phyloP scores from a whole-genome alignment of 257 asterid species.

The Lithospermum erythrorhizon region DNA sequence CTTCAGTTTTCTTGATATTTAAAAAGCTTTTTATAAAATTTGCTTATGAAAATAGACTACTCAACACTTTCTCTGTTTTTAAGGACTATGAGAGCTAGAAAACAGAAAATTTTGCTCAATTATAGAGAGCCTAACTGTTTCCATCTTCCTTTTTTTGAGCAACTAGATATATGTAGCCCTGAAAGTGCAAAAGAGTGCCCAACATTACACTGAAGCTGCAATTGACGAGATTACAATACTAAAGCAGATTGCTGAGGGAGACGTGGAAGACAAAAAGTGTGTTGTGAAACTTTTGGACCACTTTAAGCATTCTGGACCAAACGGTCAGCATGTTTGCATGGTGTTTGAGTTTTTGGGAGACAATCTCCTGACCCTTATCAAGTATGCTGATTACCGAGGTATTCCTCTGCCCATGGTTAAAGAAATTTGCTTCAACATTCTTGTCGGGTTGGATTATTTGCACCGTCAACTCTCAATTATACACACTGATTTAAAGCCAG shows the following conservation, averaged over 20 bases:
- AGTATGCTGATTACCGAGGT: conserved; percentile 70
- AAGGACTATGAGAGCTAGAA: no score
- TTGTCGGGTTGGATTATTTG: conserved; percentile 85
- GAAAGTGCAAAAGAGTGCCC: conserved; percentile 97
- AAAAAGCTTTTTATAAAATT: no score
- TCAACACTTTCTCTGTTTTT: no score
- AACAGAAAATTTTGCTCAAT: neutral
- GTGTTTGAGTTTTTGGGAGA: conserved; percentile 96
- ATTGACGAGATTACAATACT: conserved; percentile 83
- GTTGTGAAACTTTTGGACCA: conserved; percentile 74
- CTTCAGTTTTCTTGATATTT: no score
- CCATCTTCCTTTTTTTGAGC: neutral
- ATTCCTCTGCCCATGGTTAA: conserved; percentile 67
- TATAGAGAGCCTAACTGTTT: neutral
- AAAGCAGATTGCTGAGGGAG: conserved; percentile 72
- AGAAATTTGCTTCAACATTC: conserved; percentile 81
- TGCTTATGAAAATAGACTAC: no score
- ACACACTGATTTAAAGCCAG: conserved; percentile 94
- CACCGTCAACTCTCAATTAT: conserved; percentile 64
- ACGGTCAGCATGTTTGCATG: conserved; percentile 97
- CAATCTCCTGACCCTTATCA: conserved; percentile 67
- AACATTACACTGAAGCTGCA: conserved; percentile 94
- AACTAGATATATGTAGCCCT: conserved; percentile 72
- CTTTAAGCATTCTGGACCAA: conserved; percentile 91
- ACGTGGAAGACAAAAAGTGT: conserved; percentile 46